Percentiles rank a stretch among this genome's conserved stretches.
Conservation (phyloP, 179 eudicot genomes). For the Heliamphora pulchella region DNA sequence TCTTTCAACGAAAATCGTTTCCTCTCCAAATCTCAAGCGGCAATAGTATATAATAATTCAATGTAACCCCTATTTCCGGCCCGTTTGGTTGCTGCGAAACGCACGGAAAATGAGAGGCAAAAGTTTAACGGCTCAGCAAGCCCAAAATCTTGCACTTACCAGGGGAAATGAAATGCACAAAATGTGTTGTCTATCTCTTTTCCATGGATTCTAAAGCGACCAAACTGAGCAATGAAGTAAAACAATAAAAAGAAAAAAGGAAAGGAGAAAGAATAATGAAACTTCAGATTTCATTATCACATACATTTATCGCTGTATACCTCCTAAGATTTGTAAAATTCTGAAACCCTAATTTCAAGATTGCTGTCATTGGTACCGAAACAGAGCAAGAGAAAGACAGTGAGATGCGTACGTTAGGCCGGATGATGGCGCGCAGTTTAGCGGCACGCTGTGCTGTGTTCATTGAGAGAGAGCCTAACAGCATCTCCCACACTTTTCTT, state of each 20-base stretch:
- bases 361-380: not conserved
- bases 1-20: too few species aligned
- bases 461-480: not conserved
- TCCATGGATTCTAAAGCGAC: slow-evolving; percentile 14
- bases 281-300: not conserved
- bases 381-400: not conserved
- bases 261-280: not conserved
- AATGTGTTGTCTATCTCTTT: not conserved
- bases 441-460: slow-evolving; percentile 5
- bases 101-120: not conserved
- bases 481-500: too few species aligned
- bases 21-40: not conserved
- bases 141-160: too few species aligned
- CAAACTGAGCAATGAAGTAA: not conserved
- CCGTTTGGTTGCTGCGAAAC: slow-evolving; percentile 10
- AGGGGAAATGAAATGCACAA: not conserved
- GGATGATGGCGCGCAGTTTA: slow-evolving; percentile 11
- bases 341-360: slow-evolving; percentile 18
- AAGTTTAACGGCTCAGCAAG: not conserved
- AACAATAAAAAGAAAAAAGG: not conserved
- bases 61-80: too few species aligned
- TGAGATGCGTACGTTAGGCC: slow-evolving; percentile 14
- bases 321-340: slow-evolving; percentile 6
- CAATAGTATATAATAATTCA: not conserved
- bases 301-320: not conserved